Base-by-base conservation (phyloP, 1,284 basidiomycete species). In the Chiua sp. region DNA sequence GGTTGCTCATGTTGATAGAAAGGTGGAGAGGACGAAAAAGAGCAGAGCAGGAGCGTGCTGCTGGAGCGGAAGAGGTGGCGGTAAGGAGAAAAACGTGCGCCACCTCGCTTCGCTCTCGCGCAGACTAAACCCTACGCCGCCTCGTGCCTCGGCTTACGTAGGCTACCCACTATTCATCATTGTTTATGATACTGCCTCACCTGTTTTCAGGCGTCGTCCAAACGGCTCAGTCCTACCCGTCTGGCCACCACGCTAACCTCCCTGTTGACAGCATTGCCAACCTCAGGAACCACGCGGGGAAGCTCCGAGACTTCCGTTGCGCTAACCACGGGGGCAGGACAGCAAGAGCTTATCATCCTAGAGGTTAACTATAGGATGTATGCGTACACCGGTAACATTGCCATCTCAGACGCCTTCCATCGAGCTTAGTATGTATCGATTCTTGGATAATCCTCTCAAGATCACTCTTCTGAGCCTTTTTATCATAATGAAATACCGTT, bases 321-420 rank as follows among this genome's bases (percentile, higher is more conserved):
- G 48, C 54, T 76, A 39, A 72, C 71, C 15, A 82, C 82, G 52
- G 86, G 81, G 56, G 81, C 84, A 30, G 82, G 84, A 69, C 71
- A 72, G 61, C 92, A 96, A 74, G 93, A 94, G 6, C 99, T 98
- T 79, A 91, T 99, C 66, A 91, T 99, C 67, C 83, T 99, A 42
- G 98, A 99, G 80, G 99, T 98, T 26, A 99, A 99, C 79, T 99
- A 98, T 79, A 91, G 96, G 64, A 80, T 99, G 59, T 99, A 99
- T 76, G 98, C 98, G 1, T 99, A 99, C 76, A 99, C 98, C 42
- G 91, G 94, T 94, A 76, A 65, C 78, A 69, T 37, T 23, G 28
- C 60, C 55, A 52, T 42, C 4, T 7, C 12, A 42, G 15, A 53
- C 49, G 46, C 52, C 55, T 50, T 56, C 23, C 50, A 53, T 51